These are phyloP conservation scores for Solanum virginianum DNA, from an alignment of 257 asterid genomes.

Conservation along the genomic window DNA sequence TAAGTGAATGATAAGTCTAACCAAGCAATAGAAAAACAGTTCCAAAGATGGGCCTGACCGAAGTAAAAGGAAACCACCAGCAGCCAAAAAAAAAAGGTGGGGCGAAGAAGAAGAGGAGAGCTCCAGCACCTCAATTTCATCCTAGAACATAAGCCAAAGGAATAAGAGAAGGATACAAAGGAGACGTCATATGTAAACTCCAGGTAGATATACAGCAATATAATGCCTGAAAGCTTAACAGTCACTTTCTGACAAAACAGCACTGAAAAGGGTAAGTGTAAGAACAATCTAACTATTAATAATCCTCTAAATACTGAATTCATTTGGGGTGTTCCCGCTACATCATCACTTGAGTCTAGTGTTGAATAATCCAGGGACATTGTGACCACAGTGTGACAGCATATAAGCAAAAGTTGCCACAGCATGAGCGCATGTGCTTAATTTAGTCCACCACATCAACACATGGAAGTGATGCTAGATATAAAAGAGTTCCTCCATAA, in stretches of 20 bases:
- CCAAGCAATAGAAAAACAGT: not conserved
- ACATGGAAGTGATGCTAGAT: not conserved
- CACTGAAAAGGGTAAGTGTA: not conserved
- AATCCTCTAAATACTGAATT: not conserved
- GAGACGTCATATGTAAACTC: not conserved
- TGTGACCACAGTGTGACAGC: not conserved
- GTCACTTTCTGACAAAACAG: not conserved
- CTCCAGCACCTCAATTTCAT: not conserved
- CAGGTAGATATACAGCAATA: not conserved
- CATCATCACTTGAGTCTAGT: not conserved
- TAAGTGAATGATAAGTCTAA: not conserved
- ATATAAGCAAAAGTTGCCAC: not conserved
- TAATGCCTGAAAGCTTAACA: not conserved
- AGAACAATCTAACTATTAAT: not conserved
- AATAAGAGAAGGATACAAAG: not conserved
- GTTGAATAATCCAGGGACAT: not conserved
- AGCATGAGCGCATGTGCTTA: not conserved
- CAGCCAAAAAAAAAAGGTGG: not conserved
- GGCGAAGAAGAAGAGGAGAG: not conserved
- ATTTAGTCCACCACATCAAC: not conserved
- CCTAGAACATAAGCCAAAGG: not conserved
- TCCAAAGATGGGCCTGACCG: not conserved
- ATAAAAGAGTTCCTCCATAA: constrained; percentile 38
- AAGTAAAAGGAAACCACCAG: not conserved
- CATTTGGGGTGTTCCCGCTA: not conserved